A percentile compares a stretch with the other conserved stretches of the same genome.
Evolutionary conservation across 192 early-diverging fungal genomes (phyloP).

Genomic region (Podila minutissima): DNA sequence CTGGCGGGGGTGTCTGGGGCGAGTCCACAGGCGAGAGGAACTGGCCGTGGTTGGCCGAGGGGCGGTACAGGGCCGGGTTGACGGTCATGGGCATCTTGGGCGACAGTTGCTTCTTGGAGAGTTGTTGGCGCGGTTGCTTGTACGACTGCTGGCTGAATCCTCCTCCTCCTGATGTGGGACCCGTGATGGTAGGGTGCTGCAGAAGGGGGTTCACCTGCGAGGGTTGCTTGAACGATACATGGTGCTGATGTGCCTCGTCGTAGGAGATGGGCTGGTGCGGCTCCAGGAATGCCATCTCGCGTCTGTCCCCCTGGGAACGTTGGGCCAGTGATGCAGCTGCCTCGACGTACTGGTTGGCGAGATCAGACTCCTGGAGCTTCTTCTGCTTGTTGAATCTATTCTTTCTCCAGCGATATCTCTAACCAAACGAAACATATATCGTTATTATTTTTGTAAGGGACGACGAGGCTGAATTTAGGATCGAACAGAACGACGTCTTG

Average conservation of each 20-base stretch:
- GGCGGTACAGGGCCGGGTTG: conserved; percentile 6
- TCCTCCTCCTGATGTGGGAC: no score
- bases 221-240: conserved; percentile 18
- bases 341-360: neutral
- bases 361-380: neutral
- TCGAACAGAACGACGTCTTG: neutral
- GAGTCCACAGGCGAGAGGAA: conserved; percentile 38
- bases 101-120: neutral
- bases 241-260: neutral
- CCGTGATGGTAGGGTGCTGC: neutral
- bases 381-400: neutral
- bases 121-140: conserved; percentile 23
- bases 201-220: neutral
- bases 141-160: conserved; percentile 22
- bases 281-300: conserved; percentile 6
- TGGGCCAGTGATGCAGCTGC: neutral
- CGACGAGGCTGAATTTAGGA: no score
- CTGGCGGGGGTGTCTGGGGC: conserved; percentile 38
- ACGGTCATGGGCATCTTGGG: conserved; percentile 4
- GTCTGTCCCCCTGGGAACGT: neutral
- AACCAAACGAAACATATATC: conserved; percentile 1
- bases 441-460: neutral
- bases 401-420: conserved; percentile 11
- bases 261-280: conserved; percentile 10
- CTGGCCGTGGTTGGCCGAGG: conserved; percentile 11